Percentiles rank a stretch among this genome's conserved stretches.
phyloP scores from a whole-genome alignment of 2,329 filamentous ascomycete genomes.

The Beauveria asiatica region DNA sequence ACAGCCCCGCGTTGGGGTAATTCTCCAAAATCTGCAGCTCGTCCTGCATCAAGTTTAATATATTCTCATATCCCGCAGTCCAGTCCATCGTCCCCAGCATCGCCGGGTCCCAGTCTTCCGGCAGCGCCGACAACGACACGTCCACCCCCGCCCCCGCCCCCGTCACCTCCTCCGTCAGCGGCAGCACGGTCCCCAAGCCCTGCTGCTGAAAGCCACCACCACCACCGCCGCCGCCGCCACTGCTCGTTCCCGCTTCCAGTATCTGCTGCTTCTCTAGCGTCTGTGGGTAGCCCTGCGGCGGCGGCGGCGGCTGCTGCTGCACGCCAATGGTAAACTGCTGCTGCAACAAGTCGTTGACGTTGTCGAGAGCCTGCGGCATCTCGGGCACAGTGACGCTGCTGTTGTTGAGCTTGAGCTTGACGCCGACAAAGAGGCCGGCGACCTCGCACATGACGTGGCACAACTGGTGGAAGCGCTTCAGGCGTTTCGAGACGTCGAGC shows the following conservation, averaged over 20 bases:
- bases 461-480: conserved; percentile 51
- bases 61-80: conserved; percentile 8
- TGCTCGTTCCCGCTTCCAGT: neutral
- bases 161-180: neutral
- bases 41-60: conserved; percentile 8
- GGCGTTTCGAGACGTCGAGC: conserved; percentile 45
- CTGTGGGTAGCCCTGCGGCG: neutral
- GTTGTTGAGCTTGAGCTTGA: conserved; percentile 25
- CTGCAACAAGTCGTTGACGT: conserved; percentile 34
- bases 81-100: conserved; percentile 6
- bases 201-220: neutral
- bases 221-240: neutral
- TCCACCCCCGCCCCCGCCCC: neutral
- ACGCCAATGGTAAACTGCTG: neutral
- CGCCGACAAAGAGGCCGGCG: conserved; percentile 52
- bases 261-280: neutral
- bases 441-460: conserved; percentile 54
- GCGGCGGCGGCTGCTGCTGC: neutral
- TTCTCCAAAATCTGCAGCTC: conserved; percentile 7
- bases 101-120: neutral
- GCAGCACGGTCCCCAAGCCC: neutral
- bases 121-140: neutral
- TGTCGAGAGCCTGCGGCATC: conserved; percentile 36
- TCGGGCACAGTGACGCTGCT: conserved; percentile 18
- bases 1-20: conserved; percentile 1